Evolutionary conservation across 129 eudicot genomes (phyloP).

Genomic region (Lonicera japonica): DNA sequence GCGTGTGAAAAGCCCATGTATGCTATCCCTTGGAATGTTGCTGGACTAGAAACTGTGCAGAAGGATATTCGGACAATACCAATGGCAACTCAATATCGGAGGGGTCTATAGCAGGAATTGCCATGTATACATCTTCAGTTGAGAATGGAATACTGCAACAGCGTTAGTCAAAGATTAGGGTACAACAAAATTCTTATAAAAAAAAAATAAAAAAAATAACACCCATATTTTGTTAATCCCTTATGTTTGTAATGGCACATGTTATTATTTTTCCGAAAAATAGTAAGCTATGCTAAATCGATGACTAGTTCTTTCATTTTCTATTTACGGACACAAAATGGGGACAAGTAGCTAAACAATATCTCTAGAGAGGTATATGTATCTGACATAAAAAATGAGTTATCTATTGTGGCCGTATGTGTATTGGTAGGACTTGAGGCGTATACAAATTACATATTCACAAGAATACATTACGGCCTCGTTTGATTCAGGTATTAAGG

Average conservation of each 20-base stretch:
- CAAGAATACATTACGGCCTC: too few species aligned
- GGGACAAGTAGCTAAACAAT: too few species aligned
- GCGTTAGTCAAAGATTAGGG: background rate
- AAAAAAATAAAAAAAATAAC: too few species aligned
- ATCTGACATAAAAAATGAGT: too few species aligned
- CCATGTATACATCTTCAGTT: constrained; percentile 89
- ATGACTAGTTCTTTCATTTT: too few species aligned
- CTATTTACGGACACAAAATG: too few species aligned
- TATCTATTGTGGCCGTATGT: too few species aligned
- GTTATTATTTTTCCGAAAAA: background rate
- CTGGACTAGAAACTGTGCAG: constrained; percentile 54
- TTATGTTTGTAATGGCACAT: background rate
- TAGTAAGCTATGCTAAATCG: too few species aligned
- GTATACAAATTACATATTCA: too few species aligned
- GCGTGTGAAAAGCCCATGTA: background rate
- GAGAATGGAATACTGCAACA: constrained; percentile 87
- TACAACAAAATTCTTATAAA: background rate
- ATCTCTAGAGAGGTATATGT: too few species aligned
- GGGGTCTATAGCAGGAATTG: constrained; percentile 82
- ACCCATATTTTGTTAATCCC: background rate
- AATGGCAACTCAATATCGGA: constrained; percentile 61
- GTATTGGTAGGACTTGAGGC: too few species aligned
- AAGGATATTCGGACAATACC: constrained; percentile 61
- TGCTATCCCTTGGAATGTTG: constrained; percentile 30
- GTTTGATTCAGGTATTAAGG: too few species aligned